A percentile compares a stretch with the other conserved stretches of the same genome.
Conservation (phyloP, 2,329 filamentous ascomycete genomes). For the Zelopaecilomyces penicillatus region DNA sequence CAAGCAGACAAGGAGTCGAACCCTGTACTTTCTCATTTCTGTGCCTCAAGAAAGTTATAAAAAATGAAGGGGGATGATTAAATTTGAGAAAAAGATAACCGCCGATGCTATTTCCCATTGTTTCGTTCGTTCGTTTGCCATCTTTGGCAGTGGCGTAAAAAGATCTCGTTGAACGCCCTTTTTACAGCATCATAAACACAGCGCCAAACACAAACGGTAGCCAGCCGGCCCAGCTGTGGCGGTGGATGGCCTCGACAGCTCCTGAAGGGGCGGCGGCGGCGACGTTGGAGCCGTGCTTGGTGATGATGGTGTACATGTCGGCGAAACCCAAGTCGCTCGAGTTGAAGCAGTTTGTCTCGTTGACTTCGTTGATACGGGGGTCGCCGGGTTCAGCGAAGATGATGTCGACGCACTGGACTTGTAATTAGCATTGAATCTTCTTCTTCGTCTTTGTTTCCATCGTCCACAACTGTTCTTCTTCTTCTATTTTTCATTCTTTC, state of each 20-base stretch:
- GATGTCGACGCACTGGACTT: slow-evolving; percentile 77
- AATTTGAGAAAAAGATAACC: no score
- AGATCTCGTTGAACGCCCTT: no score
- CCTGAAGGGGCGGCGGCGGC: slow-evolving; percentile 10
- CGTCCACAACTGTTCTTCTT: neutral
- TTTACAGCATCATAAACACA: slow-evolving; percentile 31
- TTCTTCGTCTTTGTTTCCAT: neutral
- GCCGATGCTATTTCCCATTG: no score
- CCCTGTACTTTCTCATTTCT: no score
- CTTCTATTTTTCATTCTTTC: neutral
- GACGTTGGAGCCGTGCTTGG: slow-evolving; percentile 18
- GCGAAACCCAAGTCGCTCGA: slow-evolving; percentile 68
- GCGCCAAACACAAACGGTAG: slow-evolving; percentile 31
- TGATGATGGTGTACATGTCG: slow-evolving; percentile 63
- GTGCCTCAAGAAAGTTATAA: no score
- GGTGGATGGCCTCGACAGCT: slow-evolving; percentile 15
- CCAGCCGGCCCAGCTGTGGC: slow-evolving; percentile 29
- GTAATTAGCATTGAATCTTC: neutral
- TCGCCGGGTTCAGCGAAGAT: slow-evolving; percentile 77
- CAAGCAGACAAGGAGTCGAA: no score
- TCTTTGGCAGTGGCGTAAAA: no score
- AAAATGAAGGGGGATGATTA: no score
- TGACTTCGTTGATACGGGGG: slow-evolving; percentile 58
- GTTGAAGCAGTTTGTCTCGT: slow-evolving; percentile 81
- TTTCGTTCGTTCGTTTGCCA: no score